Conservation (phyloP, 1,284 basidiomycete species). For the Athelia sp. region DNA sequence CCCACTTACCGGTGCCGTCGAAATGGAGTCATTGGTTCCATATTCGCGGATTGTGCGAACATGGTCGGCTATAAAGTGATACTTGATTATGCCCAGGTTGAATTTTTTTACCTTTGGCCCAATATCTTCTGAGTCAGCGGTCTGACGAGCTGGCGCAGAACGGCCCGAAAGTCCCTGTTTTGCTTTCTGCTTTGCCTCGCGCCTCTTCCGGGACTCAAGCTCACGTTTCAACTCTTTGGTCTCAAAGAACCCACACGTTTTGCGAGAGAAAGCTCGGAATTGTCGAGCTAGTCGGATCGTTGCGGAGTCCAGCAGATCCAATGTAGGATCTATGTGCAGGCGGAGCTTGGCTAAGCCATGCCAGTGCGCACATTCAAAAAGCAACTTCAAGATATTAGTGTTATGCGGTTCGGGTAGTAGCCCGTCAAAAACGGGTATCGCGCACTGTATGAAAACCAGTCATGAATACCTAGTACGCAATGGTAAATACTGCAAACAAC, state of each 20-base stretch:
- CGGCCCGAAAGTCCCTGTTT: neutral
- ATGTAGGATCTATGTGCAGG: neutral
- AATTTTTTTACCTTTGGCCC: neutral
- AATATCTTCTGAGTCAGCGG: neutral
- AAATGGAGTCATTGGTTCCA: slow-evolving; percentile 5
- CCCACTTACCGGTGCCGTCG: slow-evolving; percentile 5
- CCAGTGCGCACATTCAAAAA: neutral
- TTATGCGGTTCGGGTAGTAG: neutral
- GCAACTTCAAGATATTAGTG: neutral
- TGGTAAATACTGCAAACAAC: neutral
- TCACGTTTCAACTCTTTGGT: neutral
- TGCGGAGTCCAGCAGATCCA: neutral
- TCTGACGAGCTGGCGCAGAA: neutral
- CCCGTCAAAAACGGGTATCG: neutral
- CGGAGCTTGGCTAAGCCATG: neutral
- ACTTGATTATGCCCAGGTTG: slow-evolving; percentile 7
- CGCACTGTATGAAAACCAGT: neutral
- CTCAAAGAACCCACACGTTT: neutral
- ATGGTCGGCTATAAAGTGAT: slow-evolving; percentile 7
- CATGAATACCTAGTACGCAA: neutral
- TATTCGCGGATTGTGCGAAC: neutral
- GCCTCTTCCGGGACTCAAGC: neutral
- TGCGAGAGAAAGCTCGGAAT: neutral
- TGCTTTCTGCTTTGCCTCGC: neutral
- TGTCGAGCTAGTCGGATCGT: neutral